Percentiles rank a stretch among this genome's conserved stretches.
Conservation (phyloP, 1,284 basidiomycete species). For the Boletus mariae region DNA sequence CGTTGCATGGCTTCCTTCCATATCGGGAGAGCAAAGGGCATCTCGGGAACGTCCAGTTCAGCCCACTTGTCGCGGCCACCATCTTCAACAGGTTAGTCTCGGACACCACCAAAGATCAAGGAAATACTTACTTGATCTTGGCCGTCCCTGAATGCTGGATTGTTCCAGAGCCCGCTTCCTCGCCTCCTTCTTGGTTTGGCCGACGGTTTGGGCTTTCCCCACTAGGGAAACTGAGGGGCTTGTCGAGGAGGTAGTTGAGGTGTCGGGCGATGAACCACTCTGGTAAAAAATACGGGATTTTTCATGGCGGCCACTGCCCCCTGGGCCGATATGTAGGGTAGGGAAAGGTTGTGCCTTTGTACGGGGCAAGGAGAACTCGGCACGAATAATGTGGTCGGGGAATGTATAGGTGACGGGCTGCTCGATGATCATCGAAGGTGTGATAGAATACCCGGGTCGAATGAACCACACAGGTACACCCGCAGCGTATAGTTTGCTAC, state of each 20-base stretch:
- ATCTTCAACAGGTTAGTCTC: neutral
- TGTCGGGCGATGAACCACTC: neutral
- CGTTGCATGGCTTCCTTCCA: slow-evolving; percentile 1
- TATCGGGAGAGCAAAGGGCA: neutral
- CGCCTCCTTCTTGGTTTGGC: too few relatives aligned
- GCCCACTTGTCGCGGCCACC: slow-evolving; percentile 5
- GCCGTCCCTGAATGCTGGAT: neutral
- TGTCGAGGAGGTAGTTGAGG: neutral
- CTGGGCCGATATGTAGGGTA: neutral
- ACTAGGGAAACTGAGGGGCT: too few relatives aligned
- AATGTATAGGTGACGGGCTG: neutral
- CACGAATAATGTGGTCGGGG: neutral
- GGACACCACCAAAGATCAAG: neutral
- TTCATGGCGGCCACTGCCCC: neutral
- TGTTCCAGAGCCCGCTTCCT: too few relatives aligned
- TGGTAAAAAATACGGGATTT: neutral
- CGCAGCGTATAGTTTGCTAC: neutral
- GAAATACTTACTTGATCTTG: neutral
- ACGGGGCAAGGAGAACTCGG: neutral
- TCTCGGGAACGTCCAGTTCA: neutral
- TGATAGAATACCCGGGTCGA: neutral
- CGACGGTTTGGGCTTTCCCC: too few relatives aligned
- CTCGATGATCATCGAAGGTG: neutral
- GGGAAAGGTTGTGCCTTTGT: neutral
- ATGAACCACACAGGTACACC: slow-evolving; percentile 6